A percentile compares a stretch with the other conserved stretches of the same genome.
These are phyloP conservation scores for Mycena indigotica DNA, from an alignment of 768 basidiomycete genomes.

Conservation along the genomic window DNA sequence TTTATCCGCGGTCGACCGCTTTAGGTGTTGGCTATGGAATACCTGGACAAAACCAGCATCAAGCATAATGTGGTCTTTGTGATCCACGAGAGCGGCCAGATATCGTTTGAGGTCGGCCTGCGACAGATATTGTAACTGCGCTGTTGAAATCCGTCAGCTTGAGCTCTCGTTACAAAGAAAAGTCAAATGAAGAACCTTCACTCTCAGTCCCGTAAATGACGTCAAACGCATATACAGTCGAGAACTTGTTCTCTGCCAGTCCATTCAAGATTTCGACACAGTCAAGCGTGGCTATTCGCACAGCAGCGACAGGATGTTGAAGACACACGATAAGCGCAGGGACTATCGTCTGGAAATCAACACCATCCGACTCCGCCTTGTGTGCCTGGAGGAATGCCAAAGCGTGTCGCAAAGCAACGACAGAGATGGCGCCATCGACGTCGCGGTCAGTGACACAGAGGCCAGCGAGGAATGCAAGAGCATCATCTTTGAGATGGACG, in stretches of 20 bases:
- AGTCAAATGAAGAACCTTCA: slow-evolving; percentile 43
- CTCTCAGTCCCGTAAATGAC: slow-evolving; percentile 61
- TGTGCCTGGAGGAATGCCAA: slow-evolving; percentile 82
- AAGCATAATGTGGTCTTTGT: slow-evolving; percentile 57
- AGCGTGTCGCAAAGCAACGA: slow-evolving; percentile 72
- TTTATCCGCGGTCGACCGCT: slow-evolving; percentile 49
- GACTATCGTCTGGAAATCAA: slow-evolving; percentile 82
- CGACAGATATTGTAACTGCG: slow-evolving; percentile 69
- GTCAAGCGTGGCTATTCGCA: slow-evolving; percentile 56
- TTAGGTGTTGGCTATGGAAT: slow-evolving; percentile 63
- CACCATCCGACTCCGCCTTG: slow-evolving; percentile 45
- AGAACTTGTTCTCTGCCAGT: slow-evolving; percentile 45
- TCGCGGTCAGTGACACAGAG: slow-evolving; percentile 50
- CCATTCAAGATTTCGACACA: slow-evolving; percentile 54
- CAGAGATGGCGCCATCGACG: slow-evolving; percentile 37
- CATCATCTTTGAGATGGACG: slow-evolving; percentile 63
- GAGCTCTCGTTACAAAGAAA: slow-evolving; percentile 2
- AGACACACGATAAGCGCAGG: slow-evolving; percentile 69
- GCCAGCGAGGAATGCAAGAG: slow-evolving; percentile 80
- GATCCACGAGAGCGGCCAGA: slow-evolving; percentile 49
- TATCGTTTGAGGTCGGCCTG: slow-evolving; percentile 65
- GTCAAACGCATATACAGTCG: slow-evolving; percentile 72
- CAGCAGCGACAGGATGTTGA: slow-evolving; percentile 42
- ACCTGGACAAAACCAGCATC: slow-evolving; percentile 60
- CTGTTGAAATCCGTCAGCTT: slow-evolving; percentile 25